Evolutionary conservation across 345 rosid species (phyloP).

Genomic region (Hevea brasiliensis): DNA sequence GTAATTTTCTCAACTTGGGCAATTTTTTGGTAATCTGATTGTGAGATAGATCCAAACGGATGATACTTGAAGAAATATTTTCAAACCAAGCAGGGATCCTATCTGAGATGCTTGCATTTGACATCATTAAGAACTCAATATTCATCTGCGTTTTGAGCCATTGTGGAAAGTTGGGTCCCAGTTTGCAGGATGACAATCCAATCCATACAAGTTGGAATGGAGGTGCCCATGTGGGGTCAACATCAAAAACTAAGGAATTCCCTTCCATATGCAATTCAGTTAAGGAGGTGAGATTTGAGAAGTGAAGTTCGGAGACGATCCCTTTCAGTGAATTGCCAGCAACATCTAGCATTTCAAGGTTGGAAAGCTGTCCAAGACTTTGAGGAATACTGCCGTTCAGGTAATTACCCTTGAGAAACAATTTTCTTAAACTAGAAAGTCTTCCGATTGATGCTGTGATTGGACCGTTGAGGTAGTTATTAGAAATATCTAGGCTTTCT

Average conservation of each 20-base stretch:
- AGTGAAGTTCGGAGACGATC: constrained; percentile 3
- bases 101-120: constrained; percentile 9
- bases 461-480: background rate
- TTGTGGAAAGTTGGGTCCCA: constrained; percentile 19
- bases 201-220: background rate
- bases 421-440: constrained; percentile 3
- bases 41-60: background rate
- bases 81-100: constrained; percentile 17
- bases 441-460: constrained; percentile 8
- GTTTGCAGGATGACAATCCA: constrained; percentile 7
- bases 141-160: constrained; percentile 6
- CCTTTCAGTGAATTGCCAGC: constrained; percentile 12
- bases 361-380: constrained; percentile 20
- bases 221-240: constrained; percentile 7
- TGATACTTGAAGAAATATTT: background rate
- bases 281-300: constrained; percentile 11
- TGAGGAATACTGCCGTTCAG: constrained; percentile 20
- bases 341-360: background rate
- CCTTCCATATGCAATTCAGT: background rate
- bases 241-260: background rate
- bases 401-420: background rate
- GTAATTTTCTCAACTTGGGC: constrained; percentile 1
- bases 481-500: constrained; percentile 3
- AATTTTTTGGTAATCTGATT: constrained; percentile 1
- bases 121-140: background rate